phyloP scores from a whole-genome alignment of 176 grass and related monocot species.

The Phoenix roebelenii region DNA sequence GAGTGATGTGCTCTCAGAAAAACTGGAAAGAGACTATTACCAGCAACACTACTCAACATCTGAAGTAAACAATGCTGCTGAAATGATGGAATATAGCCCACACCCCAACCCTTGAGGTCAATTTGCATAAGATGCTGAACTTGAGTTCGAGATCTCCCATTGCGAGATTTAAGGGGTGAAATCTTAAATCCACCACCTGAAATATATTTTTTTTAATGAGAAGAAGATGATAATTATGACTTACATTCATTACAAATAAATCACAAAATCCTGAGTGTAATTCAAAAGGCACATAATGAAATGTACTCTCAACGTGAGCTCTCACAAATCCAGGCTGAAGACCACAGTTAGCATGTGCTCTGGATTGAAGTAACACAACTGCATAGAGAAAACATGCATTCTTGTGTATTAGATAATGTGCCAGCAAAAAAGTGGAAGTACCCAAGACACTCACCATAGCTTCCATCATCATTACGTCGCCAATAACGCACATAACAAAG shows the following conservation, averaged over 20 bases:
- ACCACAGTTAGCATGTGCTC: conserved; percentile 69
- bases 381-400: conserved; percentile 22
- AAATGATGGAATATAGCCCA: conserved; percentile 74
- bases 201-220: background rate
- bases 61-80: conserved; percentile 83
- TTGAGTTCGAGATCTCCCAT: conserved; percentile 68
- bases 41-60: conserved; percentile 75
- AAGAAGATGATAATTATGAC: too few species aligned
- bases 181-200: conserved; percentile 98
- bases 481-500: conserved; percentile 96
- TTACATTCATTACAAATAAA: too few species aligned
- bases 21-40: conserved; percentile 19
- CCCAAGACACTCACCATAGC: conserved; percentile 53
- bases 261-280: background rate
- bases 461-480: conserved; percentile 96
- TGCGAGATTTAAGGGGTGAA: conserved; percentile 57
- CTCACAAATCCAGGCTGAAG: conserved; percentile 65
- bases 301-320: conserved; percentile 83
- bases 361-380: conserved; percentile 89
- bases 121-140: conserved; percentile 97
- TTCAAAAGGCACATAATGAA: conserved; percentile 18
- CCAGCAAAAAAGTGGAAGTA: conserved; percentile 5
- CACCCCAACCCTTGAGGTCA: conserved; percentile 79
- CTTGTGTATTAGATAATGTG: conserved; percentile 15
- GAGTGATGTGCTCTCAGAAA: too few species aligned